Percentiles rank a stretch among this genome's conserved stretches.
phyloP scores from a whole-genome alignment of 2,329 filamentous ascomycete genomes.

The Alternaria viburni region DNA sequence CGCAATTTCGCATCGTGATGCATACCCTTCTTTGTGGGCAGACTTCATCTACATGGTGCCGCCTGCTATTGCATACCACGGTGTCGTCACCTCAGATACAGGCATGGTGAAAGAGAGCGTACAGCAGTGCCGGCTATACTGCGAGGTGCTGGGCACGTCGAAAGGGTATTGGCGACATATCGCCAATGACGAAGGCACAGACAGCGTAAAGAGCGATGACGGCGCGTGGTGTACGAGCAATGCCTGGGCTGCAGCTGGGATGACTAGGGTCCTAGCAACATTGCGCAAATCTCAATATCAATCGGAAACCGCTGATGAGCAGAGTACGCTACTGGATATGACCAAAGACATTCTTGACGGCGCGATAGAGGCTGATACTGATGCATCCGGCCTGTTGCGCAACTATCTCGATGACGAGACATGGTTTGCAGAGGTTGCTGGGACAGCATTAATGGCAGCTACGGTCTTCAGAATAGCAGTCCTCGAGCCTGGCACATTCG shows the following conservation, averaged over 20 bases:
- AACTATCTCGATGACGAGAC: constrained; percentile 56
- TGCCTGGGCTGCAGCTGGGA: constrained; percentile 57
- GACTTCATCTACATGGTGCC: constrained; percentile 60
- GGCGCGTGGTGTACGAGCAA: constrained; percentile 58
- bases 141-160: constrained; percentile 45
- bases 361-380: constrained; percentile 41
- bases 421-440: constrained; percentile 58
- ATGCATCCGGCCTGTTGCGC: constrained; percentile 50
- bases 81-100: constrained; percentile 47
- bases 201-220: constrained; percentile 32
- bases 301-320: constrained; percentile 18
- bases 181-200: constrained; percentile 33
- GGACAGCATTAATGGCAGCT: constrained; percentile 55
- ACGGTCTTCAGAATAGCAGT: constrained; percentile 55
- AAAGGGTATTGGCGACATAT: constrained; percentile 56
- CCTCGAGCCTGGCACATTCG: constrained; percentile 49
- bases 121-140: constrained; percentile 52
- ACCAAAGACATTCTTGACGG: constrained; percentile 50
- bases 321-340: constrained; percentile 36
- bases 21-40: constrained; percentile 55
- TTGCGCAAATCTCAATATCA: constrained; percentile 41
- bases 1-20: constrained; percentile 57
- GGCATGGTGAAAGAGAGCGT: constrained; percentile 46
- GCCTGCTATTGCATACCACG: constrained; percentile 58
- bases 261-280: constrained; percentile 56